Evolutionary conservation across 2,329 filamentous ascomycete genomes (phyloP).

Genomic region (Lasiodiplodia theobromae): DNA sequence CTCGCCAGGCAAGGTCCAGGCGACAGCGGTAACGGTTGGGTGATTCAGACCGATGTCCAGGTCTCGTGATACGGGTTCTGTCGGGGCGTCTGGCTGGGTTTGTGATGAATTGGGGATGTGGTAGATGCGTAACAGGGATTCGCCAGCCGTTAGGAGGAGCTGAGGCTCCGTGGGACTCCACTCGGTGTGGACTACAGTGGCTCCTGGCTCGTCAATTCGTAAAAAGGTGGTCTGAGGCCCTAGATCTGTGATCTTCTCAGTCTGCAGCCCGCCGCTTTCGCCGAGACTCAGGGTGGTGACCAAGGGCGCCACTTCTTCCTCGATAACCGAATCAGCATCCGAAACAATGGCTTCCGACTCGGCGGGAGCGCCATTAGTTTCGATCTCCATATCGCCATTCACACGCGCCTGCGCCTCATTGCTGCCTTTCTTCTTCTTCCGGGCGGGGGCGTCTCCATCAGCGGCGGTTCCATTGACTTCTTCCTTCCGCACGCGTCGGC

Average conservation of each 20-base stretch:
- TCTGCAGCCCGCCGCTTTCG: slow-evolving; percentile 46
- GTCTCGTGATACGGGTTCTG: slow-evolving; percentile 28
- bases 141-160: slow-evolving; percentile 44
- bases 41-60: slow-evolving; percentile 37
- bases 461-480: slow-evolving; percentile 37
- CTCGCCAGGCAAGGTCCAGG: slow-evolving; percentile 45
- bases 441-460: slow-evolving; percentile 44
- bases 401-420: slow-evolving; percentile 41
- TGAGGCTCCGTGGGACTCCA: slow-evolving; percentile 45
- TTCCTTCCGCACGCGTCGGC: slow-evolving; percentile 25
- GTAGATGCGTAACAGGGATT: slow-evolving; percentile 45
- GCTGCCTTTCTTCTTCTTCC: slow-evolving; percentile 41
- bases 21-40: slow-evolving; percentile 46
- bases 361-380: slow-evolving; percentile 44
- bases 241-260: slow-evolving; percentile 45
- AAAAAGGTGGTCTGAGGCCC: slow-evolving; percentile 40
- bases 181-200: slow-evolving; percentile 42
- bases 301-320: slow-evolving; percentile 43
- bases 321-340: slow-evolving; percentile 47
- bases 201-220: slow-evolving; percentile 36
- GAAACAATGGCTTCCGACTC: slow-evolving; percentile 47
- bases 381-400: slow-evolving; percentile 59
- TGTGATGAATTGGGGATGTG: slow-evolving; percentile 36
- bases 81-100: slow-evolving; percentile 22
- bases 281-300: slow-evolving; percentile 50